Evolutionary conservation across 1,139 yeast genomes (phyloP), one percentile per base, ranked within the genome.

Genomic region (Taphrina flavorubra): DNA sequence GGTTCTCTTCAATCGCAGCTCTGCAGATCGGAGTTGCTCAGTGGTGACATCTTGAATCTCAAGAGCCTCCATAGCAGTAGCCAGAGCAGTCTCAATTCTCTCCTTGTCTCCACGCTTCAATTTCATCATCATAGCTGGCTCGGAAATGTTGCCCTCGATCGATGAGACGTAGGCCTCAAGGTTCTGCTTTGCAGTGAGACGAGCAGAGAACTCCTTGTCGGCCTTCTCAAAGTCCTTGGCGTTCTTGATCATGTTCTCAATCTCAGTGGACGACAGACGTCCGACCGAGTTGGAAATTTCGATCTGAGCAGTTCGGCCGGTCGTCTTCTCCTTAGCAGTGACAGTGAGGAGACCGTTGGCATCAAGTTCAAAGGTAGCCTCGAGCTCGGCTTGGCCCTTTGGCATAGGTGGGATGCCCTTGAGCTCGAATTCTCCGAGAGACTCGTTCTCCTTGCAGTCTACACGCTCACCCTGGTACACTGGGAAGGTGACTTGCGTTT

Each of bases 381-480:
- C 99, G 82, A 94, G 89, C 80, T 91, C 98, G 85, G 98, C 98
- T 85, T 92, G 98, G 84, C 98, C 98, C 83, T 97, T 97, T 83
- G 89, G 90, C 92, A 94, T 87, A 82, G 98, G 98, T 82, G 99
- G 99, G 78, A 94, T 91, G 84, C 94, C 94, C 87, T 90, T 91
- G 82, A 94, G 90, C 88, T 94, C 98, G 84, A 94, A 94, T 86
- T 94, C 97, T 87, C 99, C 99, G 82, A 94, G 90, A 81, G 92
- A 88, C 80, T 97, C 92, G 96, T 94, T 94, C 86, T 94, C 98
- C 77, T 91, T 82, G 87, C 98, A 92, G 96, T 92, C 94, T 81
- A 92, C 97, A 87, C 99, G 97, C 86, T 94, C 99, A 89, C 99
- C 99, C 85, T 94, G 98, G 92, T 92, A 94, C 74, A 94, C 98